phyloP scores from a whole-genome alignment of 805 yeast species.

The Cyberlindnera samutprakarnensis region DNA sequence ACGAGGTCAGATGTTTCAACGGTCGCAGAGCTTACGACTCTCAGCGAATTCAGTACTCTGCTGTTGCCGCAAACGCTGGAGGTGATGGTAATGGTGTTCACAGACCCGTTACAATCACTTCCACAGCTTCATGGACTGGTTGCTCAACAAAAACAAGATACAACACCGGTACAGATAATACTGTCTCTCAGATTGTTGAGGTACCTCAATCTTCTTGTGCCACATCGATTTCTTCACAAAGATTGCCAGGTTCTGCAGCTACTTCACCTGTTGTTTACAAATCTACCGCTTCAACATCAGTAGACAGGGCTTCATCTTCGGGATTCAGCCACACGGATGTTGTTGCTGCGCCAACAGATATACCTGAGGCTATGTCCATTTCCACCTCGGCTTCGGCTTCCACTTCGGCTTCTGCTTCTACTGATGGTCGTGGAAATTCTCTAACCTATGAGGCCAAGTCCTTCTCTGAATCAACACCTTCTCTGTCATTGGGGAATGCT shows the following conservation, averaged over 20 bases:
- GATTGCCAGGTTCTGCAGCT: background rate
- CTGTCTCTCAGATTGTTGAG: slow-evolving; percentile 6
- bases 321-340: no score
- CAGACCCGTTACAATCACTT: slow-evolving; percentile 4
- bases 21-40: background rate
- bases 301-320: no score
- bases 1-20: background rate
- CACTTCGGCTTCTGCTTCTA: no score
- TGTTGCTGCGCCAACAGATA: no score
- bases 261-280: no score
- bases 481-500: no score
- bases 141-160: slow-evolving; percentile 6
- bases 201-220: background rate
- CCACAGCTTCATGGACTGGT: slow-evolving; percentile 2
- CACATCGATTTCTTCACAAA: background rate
- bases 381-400: no score
- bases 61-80: slow-evolving; percentile 4
- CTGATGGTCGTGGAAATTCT: no score
- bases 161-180: slow-evolving; percentile 7
- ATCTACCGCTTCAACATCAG: no score
- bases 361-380: no score
- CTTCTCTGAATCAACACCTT: no score
- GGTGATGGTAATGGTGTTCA: slow-evolving; percentile 7
- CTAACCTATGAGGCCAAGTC: no score
- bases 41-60: background rate